Percentiles rank a stretch among this genome's conserved stretches.
These are phyloP conservation scores for Sporobolomyces roseus DNA, from an alignment of 768 basidiomycete species.

Conservation along the genomic window DNA sequence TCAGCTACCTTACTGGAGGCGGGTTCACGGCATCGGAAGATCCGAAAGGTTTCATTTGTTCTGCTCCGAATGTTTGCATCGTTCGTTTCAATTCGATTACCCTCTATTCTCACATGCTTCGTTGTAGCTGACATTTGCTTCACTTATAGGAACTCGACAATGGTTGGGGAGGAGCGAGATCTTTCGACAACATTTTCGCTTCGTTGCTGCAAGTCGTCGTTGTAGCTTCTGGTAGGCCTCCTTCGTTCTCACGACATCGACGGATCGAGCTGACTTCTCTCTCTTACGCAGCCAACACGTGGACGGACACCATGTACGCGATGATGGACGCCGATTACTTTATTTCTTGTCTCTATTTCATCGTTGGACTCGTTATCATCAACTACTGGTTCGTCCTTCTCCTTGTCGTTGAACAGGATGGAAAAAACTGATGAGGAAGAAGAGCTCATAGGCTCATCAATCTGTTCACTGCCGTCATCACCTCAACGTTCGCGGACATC, in stretches of 20 bases:
- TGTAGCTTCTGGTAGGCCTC: constrained; percentile 66
- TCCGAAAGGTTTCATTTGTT: constrained; percentile 84
- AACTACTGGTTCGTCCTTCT: constrained; percentile 59
- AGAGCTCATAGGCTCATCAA: constrained; percentile 89
- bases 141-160: constrained; percentile 60
- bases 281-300: constrained; percentile 47
- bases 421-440: too few relatives aligned
- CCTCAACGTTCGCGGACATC: constrained; percentile 85
- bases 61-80: constrained; percentile 74
- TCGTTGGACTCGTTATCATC: constrained; percentile 73
- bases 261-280: not conserved
- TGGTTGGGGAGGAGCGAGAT: constrained; percentile 63
- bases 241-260: not conserved
- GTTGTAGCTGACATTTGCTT: too few relatives aligned
- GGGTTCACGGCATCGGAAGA: constrained; percentile 50
- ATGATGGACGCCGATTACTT: constrained; percentile 88
- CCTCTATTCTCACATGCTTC: too few relatives aligned
- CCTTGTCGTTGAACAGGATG: not conserved
- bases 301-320: constrained; percentile 64
- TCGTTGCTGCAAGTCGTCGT: constrained; percentile 78
- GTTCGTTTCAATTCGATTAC: constrained; percentile 50
- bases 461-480: constrained; percentile 85
- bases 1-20: constrained; percentile 53
- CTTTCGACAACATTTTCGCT: constrained; percentile 83
- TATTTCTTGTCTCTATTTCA: constrained; percentile 80